Base-by-base conservation (phyloP, 345 rosid species). In the Brassica carinata region DNA sequence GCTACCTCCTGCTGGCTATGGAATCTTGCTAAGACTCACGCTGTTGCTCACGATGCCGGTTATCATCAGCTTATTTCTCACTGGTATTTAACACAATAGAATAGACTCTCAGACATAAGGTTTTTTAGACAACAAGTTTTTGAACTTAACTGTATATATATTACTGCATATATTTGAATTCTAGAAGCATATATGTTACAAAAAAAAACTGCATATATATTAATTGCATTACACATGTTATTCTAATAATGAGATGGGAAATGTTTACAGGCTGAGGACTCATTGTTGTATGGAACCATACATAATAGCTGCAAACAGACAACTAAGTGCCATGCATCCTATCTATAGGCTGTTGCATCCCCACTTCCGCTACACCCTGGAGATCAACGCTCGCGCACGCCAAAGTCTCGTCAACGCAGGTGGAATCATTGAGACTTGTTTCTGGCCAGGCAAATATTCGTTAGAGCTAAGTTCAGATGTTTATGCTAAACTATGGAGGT, bases 281-380 rank as follows among this genome's bases (percentile, higher is more conserved):
- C 96, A 93, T 58, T 84, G 88, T 9, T 84, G 85, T 48, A 79
- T 79, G 9, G 98, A 93, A 63, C 98, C 98, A 5, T 91, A 81
- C 61, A 88, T 91, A 75, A 90, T 90, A 68, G 92, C 94, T 0
- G 76, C 92, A 2, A 87, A 89, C 53, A 81, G 98, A 71, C 96
- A 90, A 51, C 88, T 91, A 9, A 91, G 96, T 40, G 86, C 64
- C 0, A 83, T 90, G 91, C 95, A 92, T 79, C 96, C 96, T 0
- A 88, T 92, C 65, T 81, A 87, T 51, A 79, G 86, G 77, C 78
- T 90, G 17, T 55, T 93, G 51, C 87, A 78, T 38, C 98, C 98
- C 1, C 96, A 93, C 81, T 90, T 91, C 75, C 83, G 96, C 11
- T 91, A 91, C 85, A 91, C 98, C 14, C 86, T 93, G 87, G 90